phyloP scores from a whole-genome alignment of 768 basidiomycete species.

The Russula ochroleuca region DNA sequence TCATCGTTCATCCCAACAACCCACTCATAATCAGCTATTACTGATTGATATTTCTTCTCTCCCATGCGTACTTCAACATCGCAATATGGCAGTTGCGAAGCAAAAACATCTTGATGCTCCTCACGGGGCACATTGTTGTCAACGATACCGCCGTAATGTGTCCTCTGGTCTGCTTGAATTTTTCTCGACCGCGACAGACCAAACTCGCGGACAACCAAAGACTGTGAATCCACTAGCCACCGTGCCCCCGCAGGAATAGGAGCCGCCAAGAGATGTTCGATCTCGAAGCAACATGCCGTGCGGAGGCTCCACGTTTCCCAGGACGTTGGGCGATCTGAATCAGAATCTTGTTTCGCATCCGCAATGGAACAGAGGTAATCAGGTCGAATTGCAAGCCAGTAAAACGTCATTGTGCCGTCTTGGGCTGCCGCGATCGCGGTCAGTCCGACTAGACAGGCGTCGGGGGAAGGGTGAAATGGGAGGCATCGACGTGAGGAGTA shows the following conservation, averaged over 20 bases:
- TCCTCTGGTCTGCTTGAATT: not conserved
- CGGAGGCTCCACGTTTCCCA: conserved; percentile 17
- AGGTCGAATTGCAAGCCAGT: conserved; percentile 18
- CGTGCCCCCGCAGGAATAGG: conserved; percentile 19
- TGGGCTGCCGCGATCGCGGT: not conserved
- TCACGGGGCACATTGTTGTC: not conserved
- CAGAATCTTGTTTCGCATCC: not conserved
- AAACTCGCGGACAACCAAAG: conserved; percentile 16
- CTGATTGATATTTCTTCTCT: conserved; percentile 21
- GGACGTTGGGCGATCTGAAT: not conserved
- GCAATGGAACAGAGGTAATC: conserved; percentile 10
- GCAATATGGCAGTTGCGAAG: conserved; percentile 9
- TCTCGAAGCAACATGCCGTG: conserved; percentile 15
- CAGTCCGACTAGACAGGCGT: conserved; percentile 19
- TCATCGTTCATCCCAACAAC: conserved; percentile 17
- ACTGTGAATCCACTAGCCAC: conserved; percentile 16
- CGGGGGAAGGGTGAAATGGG: conserved; percentile 15
- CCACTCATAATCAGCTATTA: conserved; percentile 24
- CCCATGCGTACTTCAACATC: conserved; percentile 9
- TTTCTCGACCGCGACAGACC: not conserved
- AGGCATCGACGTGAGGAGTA: conserved; percentile 13
- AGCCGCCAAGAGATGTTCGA: conserved; percentile 1
- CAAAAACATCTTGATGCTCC: conserved; percentile 3
- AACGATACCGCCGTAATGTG: not conserved
- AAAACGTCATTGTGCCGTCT: not conserved